These are phyloP conservation scores for Cylindrodendrum hubeiense DNA, from an alignment of 2,329 filamentous ascomycete genomes.

Conservation along the genomic window DNA sequence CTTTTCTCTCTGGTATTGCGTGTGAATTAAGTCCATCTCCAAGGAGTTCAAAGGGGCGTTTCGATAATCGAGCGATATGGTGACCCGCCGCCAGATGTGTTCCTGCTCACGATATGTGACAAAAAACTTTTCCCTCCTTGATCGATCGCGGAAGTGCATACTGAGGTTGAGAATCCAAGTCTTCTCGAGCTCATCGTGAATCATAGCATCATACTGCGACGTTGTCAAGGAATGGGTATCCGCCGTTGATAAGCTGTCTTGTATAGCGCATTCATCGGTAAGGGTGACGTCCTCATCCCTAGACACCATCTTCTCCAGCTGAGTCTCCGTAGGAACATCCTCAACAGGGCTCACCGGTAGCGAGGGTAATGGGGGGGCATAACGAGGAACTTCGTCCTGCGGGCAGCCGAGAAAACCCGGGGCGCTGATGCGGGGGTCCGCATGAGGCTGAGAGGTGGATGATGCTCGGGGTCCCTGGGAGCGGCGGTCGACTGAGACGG, in stretches of 20 bases:
- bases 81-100: slow-evolving; percentile 86
- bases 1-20: slow-evolving; percentile 91
- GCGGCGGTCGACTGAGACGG: slow-evolving; percentile 74
- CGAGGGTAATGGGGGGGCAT: slow-evolving; percentile 27
- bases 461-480: slow-evolving; percentile 50
- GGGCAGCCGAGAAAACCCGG: slow-evolving; percentile 56
- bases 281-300: slow-evolving; percentile 39
- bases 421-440: slow-evolving; percentile 60
- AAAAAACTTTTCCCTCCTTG: slow-evolving; percentile 96
- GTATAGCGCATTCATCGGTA: slow-evolving; percentile 35
- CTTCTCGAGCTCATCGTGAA: slow-evolving; percentile 85
- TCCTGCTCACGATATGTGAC: slow-evolving; percentile 90
- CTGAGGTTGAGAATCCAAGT: slow-evolving; percentile 97
- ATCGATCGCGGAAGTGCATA: slow-evolving; percentile 97
- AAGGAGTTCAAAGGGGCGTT: slow-evolving; percentile 83
- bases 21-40: slow-evolving; percentile 82
- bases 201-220: slow-evolving; percentile 70
- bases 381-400: slow-evolving; percentile 34
- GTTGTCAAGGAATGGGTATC: slow-evolving; percentile 64
- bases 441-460: slow-evolving; percentile 34
- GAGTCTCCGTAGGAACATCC: slow-evolving; percentile 23
- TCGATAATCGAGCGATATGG: slow-evolving; percentile 93
- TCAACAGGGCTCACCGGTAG: slow-evolving; percentile 30
- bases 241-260: slow-evolving; percentile 49
- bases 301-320: slow-evolving; percentile 15